These are phyloP conservation scores for Wickerhamiella sergipiensis DNA, from an alignment of 805 yeast species.

Conservation along the genomic window DNA sequence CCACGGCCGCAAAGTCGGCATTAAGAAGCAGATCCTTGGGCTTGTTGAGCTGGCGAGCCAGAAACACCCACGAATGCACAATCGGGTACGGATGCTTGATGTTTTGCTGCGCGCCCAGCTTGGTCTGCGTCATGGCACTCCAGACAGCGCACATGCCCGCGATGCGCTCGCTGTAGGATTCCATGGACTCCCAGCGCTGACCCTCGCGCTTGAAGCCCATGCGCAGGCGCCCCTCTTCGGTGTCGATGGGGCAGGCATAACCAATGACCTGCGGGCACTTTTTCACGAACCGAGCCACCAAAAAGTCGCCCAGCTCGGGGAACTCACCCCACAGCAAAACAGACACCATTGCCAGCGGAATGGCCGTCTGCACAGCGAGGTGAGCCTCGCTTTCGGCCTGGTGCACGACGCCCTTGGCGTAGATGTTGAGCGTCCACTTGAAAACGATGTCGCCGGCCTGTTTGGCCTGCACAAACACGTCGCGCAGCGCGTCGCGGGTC, in stretches of 20 bases:
- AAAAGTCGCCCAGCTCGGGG: conserved; percentile 39
- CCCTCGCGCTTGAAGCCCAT: conserved; percentile 78
- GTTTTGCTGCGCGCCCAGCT: conserved; percentile 15
- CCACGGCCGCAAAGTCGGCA: conserved; percentile 55
- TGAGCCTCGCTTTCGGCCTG: conserved; percentile 91
- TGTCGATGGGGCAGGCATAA: conserved; percentile 55
- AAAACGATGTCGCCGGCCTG: conserved; percentile 36
- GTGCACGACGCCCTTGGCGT: conserved; percentile 71
- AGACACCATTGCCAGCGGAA: conserved; percentile 64
- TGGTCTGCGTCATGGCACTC: conserved; percentile 53
- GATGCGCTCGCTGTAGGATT: conserved; percentile 69
- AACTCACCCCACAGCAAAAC: conserved; percentile 36
- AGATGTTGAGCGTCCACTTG: conserved; percentile 64
- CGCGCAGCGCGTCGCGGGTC: conserved; percentile 32
- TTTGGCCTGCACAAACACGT: conserved; percentile 36
- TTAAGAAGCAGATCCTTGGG: conserved; percentile 39
- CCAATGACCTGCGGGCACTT: conserved; percentile 87
- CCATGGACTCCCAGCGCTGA: conserved; percentile 36
- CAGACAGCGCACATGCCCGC: conserved; percentile 76
- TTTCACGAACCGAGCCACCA: conserved; percentile 73
- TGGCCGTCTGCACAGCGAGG: conserved; percentile 60
- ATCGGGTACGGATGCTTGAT: conserved; percentile 42
- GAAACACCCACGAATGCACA: conserved; percentile 48
- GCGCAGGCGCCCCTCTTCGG: conserved; percentile 63
- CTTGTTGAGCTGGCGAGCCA: conserved; percentile 59